A percentile compares a stretch with the other conserved stretches of the same genome.
phyloP scores from a whole-genome alignment of 768 basidiomycete species.

The Tulasnella calospora region DNA sequence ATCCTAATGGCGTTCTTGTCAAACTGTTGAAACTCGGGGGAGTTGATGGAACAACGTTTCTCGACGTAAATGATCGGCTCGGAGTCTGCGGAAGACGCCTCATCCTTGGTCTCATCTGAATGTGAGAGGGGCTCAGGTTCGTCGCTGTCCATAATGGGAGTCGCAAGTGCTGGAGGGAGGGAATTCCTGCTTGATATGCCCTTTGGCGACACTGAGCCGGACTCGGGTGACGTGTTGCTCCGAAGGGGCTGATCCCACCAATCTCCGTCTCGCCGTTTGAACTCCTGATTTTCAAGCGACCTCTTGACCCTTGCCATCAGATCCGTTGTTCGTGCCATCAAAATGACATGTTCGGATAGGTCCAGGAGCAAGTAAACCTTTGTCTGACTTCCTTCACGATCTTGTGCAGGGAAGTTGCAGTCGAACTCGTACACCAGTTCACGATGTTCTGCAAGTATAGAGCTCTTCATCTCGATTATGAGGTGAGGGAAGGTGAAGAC shows the following conservation, averaged over 20 bases:
- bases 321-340: conserved; percentile 70
- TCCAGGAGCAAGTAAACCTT: conserved; percentile 85
- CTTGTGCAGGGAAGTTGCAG: conserved; percentile 27
- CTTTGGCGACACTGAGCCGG: conserved; percentile 13
- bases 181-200: neutral
- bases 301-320: conserved; percentile 67
- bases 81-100: conserved; percentile 2
- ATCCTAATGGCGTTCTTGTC: conserved; percentile 87
- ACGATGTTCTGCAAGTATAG: conserved; percentile 48
- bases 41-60: conserved; percentile 38
- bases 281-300: conserved; percentile 27
- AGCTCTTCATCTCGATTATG: conserved; percentile 74
- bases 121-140: conserved; percentile 25
- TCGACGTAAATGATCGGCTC: conserved; percentile 27
- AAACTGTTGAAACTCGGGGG: conserved; percentile 77
- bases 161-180: neutral
- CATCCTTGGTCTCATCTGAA: conserved; percentile 14
- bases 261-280: conserved; percentile 23
- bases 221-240: conserved; percentile 15
- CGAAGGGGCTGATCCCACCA: conserved; percentile 27
- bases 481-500: conserved; percentile 78
- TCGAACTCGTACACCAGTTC: conserved; percentile 34
- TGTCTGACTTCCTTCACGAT: conserved; percentile 45
- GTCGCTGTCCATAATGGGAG: neutral
- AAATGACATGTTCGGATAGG: conserved; percentile 75